A percentile compares a stretch with the other conserved stretches of the same genome.
These are phyloP conservation scores for Naegleria fowleri DNA, from an alignment of 208 protist species.

Conservation along the genomic window DNA sequence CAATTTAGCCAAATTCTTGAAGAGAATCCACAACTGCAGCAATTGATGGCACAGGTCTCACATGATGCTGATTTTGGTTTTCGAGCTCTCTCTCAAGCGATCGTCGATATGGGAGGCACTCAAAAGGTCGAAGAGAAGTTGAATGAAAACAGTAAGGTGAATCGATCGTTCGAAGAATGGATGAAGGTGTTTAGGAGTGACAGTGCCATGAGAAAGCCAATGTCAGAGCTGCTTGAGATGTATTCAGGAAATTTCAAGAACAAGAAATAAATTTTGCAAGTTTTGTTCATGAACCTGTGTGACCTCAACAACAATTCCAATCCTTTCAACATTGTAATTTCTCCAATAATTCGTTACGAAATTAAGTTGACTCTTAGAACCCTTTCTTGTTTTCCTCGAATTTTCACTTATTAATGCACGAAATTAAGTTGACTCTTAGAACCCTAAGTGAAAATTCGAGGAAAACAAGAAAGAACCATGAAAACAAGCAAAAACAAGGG, in stretches of 20 bases:
- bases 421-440: too few relatives aligned
- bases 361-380: too few relatives aligned
- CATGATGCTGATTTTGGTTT: not conserved
- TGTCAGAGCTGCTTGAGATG: too few relatives aligned
- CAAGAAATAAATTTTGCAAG: not conserved
- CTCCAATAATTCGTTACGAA: too few relatives aligned
- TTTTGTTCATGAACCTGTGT: too few relatives aligned
- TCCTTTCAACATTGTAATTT: too few relatives aligned
- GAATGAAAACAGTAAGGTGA: not conserved
- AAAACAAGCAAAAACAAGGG: too few relatives aligned
- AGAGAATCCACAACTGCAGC: not conserved
- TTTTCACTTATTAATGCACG: too few relatives aligned
- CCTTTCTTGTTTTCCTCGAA: too few relatives aligned
- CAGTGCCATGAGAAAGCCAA: not conserved
- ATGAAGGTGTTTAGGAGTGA: not conserved
- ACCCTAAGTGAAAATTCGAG: too few relatives aligned
- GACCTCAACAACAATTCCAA: too few relatives aligned
- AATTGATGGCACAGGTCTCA: not conserved
- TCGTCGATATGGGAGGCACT: not conserved
- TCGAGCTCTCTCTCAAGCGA: not conserved
- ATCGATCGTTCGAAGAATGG: not conserved
- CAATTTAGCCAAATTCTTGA: not conserved
- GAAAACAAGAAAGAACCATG: too few relatives aligned
- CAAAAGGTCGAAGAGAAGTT: not conserved
- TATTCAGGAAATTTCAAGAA: not conserved